Conservation (phyloP, 2,329 filamentous ascomycete species). For the Hypoxylon sp. region DNA sequence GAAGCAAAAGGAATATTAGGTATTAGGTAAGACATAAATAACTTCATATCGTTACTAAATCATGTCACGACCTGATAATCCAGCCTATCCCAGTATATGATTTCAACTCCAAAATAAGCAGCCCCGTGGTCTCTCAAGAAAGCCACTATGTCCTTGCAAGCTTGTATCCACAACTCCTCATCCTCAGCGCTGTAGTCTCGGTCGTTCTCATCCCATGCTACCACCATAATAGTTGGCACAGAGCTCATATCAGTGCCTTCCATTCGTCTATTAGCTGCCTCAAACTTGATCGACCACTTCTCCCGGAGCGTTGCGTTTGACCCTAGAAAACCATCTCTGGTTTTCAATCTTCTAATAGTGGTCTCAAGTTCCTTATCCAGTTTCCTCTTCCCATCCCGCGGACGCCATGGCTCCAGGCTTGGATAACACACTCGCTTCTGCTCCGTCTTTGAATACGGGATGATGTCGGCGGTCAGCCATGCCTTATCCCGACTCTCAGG, state of each 20-base stretch:
- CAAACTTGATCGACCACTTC: conserved; percentile 36
- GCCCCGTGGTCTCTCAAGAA: conserved; percentile 27
- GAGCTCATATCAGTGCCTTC: conserved; percentile 11
- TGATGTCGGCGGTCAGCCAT: conserved; percentile 23
- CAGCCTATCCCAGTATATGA: conserved; percentile 36
- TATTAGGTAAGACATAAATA: background rate
- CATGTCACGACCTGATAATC: conserved; percentile 36
- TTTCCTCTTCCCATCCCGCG: conserved; percentile 30
- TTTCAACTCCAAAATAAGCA: conserved; percentile 34
- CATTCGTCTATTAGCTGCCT: conserved; percentile 23
- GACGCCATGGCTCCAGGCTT: conserved; percentile 22
- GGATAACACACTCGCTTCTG: conserved; percentile 39
- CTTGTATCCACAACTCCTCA: conserved; percentile 23
- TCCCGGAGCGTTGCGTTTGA: conserved; percentile 7
- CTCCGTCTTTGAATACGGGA: conserved; percentile 10
- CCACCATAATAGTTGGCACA: conserved; percentile 39
- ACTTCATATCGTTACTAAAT: conserved; percentile 2
- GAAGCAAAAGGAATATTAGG: no score
- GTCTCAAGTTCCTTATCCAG: conserved; percentile 21
- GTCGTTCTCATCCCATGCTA: conserved; percentile 34
- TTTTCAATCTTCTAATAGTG: conserved; percentile 24
- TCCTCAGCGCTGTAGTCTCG: conserved; percentile 23
- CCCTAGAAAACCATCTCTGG: conserved; percentile 17
- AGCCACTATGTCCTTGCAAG: conserved; percentile 24
- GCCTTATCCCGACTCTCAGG: conserved; percentile 10